These are phyloP conservation scores for Ambrosia trifida DNA, from an alignment of 129 eudicot species.

Conservation along the genomic window DNA sequence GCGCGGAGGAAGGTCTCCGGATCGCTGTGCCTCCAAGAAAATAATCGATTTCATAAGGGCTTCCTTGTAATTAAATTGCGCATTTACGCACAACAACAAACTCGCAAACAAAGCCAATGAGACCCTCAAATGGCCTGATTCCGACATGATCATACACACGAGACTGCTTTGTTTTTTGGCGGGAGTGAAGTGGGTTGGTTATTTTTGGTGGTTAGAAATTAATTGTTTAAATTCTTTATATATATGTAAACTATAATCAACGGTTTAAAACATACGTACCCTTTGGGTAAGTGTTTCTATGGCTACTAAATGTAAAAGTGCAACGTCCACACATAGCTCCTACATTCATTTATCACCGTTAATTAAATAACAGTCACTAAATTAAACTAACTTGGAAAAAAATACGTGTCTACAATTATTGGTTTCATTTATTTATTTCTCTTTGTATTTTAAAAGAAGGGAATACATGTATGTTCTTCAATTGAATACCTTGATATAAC, in stretches of 20 bases:
- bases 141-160: constrained; percentile 11
- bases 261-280: constrained; percentile 16
- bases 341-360: constrained; percentile 31
- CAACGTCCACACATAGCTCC: constrained; percentile 38
- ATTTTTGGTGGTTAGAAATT: constrained; percentile 21
- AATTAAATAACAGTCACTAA: constrained; percentile 3
- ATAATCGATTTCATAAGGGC: constrained; percentile 76
- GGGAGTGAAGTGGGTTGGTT: constrained; percentile 25
- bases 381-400: not conserved
- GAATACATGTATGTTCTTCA: too few relatives aligned
- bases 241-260: not conserved
- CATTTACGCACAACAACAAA: constrained; percentile 31
- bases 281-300: constrained; percentile 3
- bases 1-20: constrained; percentile 79
- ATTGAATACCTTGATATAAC: too few relatives aligned
- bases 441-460: too few relatives aligned
- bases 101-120: constrained; percentile 35
- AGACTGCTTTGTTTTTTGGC: not conserved
- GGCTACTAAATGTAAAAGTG: constrained; percentile 29
- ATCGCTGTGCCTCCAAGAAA: constrained; percentile 86
- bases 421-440: not conserved
- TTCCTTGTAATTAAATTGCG: constrained; percentile 49
- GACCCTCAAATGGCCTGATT: constrained; percentile 23
- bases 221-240: constrained; percentile 16
- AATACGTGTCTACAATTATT: not conserved